Evolutionary conservation across 225 moss, liverwort and hornwort genomes (phyloP).

Genomic region (Ulota crispa): DNA sequence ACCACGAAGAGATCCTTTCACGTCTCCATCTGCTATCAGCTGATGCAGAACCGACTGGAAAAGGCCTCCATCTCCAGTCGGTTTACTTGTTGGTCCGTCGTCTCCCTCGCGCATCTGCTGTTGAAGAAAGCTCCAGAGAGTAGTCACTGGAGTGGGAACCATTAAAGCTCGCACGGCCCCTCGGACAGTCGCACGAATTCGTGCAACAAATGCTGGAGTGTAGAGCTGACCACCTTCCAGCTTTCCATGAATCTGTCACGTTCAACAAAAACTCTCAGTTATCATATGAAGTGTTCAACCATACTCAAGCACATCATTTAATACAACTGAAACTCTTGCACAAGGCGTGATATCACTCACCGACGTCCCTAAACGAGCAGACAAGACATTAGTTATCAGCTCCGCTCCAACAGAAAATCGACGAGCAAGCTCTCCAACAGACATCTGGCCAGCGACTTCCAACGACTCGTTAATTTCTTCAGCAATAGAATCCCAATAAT

Average conservation of each 20-base stretch:
- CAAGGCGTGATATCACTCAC: slow-evolving; percentile 36
- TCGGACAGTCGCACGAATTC: slow-evolving; percentile 79
- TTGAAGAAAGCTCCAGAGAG: slow-evolving; percentile 73
- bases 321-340: background rate
- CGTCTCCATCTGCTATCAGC: slow-evolving; percentile 74
- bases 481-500: slow-evolving; percentile 81
- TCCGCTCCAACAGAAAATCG: slow-evolving; percentile 91
- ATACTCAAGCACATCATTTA: background rate
- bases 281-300: background rate
- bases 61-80: slow-evolving; percentile 74
- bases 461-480: slow-evolving; percentile 94
- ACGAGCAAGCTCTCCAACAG: slow-evolving; percentile 88
- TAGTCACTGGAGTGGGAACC: slow-evolving; percentile 81
- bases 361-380: slow-evolving; percentile 73
- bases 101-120: slow-evolving; percentile 80
- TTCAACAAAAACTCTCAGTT: slow-evolving; percentile 13
- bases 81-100: slow-evolving; percentile 62
- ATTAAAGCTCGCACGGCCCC: slow-evolving; percentile 81
- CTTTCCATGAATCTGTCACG: slow-evolving; percentile 86
- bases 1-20: slow-evolving; percentile 90
- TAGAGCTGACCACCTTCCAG: slow-evolving; percentile 95
- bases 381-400: slow-evolving; percentile 70
- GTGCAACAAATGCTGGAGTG: slow-evolving; percentile 88
- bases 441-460: slow-evolving; percentile 88
- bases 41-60: slow-evolving; percentile 85